phyloP scores from a whole-genome alignment of 352 stramenopile species.

The Pythium pyrilobum region DNA sequence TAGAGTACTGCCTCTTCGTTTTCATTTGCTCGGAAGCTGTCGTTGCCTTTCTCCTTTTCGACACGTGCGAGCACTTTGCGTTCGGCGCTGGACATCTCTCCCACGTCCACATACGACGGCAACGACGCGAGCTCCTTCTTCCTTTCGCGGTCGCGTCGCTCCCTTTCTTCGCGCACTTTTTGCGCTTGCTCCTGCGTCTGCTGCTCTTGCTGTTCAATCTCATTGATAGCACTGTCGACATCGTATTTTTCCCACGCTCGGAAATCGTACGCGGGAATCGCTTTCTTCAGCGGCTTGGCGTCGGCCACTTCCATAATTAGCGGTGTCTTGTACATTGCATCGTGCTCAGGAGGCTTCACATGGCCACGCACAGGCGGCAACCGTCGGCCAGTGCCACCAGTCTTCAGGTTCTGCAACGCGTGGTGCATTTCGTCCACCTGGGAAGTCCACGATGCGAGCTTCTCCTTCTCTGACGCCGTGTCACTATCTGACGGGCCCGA shows the following conservation, averaged over 20 bases:
- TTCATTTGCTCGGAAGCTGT: constrained; percentile 85
- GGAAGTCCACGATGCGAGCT: constrained; percentile 60
- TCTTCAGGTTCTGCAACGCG: constrained; percentile 31
- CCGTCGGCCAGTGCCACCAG: neutral
- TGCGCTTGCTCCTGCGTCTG: constrained; percentile 29
- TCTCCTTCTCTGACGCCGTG: constrained; percentile 41
- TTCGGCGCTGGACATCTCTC: constrained; percentile 42
- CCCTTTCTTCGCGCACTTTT: constrained; percentile 26
- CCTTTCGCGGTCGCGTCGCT: constrained; percentile 34
- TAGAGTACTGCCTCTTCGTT: constrained; percentile 79
- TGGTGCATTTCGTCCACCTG: constrained; percentile 55
- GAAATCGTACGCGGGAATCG: constrained; percentile 88
- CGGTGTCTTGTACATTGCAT: neutral
- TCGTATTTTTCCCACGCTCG: constrained; percentile 91
- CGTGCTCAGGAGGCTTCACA: constrained; percentile 14
- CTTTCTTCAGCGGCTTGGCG: constrained; percentile 17
- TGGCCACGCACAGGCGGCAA: constrained; percentile 58
- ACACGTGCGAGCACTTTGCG: constrained; percentile 51
- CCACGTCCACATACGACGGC: constrained; percentile 48
- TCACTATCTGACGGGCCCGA: constrained; percentile 50
- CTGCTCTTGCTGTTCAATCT: constrained; percentile 60
- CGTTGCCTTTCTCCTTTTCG: constrained; percentile 94
- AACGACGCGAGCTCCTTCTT: constrained; percentile 56
- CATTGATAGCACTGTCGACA: constrained; percentile 69
- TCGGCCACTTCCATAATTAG: constrained; percentile 14